These are phyloP conservation scores for Nicotiana noctiflora DNA, from an alignment of 257 asterid genomes.

Conservation along the genomic window DNA sequence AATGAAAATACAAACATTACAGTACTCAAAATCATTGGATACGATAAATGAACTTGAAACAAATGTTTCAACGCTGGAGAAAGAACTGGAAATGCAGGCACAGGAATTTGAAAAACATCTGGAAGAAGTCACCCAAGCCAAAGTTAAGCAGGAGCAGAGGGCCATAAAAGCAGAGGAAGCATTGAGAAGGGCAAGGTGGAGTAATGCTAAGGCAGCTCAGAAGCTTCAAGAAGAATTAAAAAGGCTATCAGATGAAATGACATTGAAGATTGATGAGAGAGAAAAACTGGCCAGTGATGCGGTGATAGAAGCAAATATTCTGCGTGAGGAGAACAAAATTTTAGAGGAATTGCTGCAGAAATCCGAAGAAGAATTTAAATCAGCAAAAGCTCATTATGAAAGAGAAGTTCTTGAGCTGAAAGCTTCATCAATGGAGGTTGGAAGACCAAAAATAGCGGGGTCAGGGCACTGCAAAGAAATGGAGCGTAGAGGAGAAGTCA, in stretches of 20 bases:
- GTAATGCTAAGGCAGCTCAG: conserved; percentile 46
- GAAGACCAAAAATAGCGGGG: not conserved
- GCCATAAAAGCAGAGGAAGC: conserved; percentile 78
- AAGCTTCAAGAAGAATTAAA: conserved; percentile 59
- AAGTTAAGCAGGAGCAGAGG: conserved; percentile 65
- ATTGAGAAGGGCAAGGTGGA: conserved; percentile 44
- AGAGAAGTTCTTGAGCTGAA: conserved; percentile 20
- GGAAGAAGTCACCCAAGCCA: conserved; percentile 40
- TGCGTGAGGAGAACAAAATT: conserved; percentile 43
- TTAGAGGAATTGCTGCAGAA: conserved; percentile 58
- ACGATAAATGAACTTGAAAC: conserved; percentile 32
- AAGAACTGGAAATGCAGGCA: conserved; percentile 56
- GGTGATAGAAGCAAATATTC: conserved; percentile 45
- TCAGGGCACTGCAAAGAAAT: not conserved
- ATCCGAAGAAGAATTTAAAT: conserved; percentile 42
- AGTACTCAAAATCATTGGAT: conserved; percentile 23
- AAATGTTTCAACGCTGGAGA: conserved; percentile 53
- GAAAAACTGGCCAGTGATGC: conserved; percentile 53
- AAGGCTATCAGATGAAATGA: conserved; percentile 59
- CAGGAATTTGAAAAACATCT: conserved; percentile 50
- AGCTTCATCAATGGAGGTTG: conserved; percentile 14
- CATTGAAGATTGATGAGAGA: conserved; percentile 49
- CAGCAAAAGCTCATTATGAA: conserved; percentile 33
- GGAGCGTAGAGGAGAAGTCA: not conserved
- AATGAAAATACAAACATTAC: conserved; percentile 10